Evolutionary conservation across 2,329 filamentous ascomycete species (phyloP).

Genomic region (Fusarium succisae): DNA sequence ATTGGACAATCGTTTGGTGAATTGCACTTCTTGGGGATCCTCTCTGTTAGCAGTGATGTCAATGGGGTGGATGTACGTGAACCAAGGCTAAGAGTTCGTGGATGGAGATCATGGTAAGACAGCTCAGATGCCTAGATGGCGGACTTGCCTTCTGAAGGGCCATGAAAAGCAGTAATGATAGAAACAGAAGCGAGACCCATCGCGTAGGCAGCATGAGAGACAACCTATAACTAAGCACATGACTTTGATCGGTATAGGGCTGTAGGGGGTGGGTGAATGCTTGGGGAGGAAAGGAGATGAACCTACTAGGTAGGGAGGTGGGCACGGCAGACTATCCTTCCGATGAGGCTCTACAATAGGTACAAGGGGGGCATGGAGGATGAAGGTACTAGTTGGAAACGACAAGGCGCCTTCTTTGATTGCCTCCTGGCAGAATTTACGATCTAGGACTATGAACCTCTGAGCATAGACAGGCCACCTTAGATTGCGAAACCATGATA

Average conservation of each 20-base stretch:
- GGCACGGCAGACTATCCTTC: neutral
- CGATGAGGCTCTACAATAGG: neutral
- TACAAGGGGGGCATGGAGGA: neutral
- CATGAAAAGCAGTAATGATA: neutral
- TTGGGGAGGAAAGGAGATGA: neutral
- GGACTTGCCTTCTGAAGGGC: neutral
- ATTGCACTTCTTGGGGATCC: neutral
- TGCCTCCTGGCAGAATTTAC: neutral
- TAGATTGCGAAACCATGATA: neutral
- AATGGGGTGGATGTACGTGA: neutral
- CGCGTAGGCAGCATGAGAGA: neutral
- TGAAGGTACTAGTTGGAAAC: neutral
- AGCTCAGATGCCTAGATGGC: neutral
- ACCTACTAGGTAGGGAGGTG: neutral
- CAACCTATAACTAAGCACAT: neutral
- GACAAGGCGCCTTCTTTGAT: neutral
- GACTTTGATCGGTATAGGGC: neutral
- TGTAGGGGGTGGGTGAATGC: neutral
- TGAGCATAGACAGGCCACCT: neutral
- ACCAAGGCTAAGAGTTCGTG: neutral
- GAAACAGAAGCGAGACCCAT: neutral
- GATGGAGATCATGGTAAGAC: neutral
- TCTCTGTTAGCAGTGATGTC: neutral
- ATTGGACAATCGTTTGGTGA: neutral
- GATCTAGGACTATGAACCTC: neutral